Percentiles rank a stretch among this genome's conserved stretches.
Conservation (phyloP, 1,284 basidiomycete genomes). For the Melampsora larici-populina region DNA sequence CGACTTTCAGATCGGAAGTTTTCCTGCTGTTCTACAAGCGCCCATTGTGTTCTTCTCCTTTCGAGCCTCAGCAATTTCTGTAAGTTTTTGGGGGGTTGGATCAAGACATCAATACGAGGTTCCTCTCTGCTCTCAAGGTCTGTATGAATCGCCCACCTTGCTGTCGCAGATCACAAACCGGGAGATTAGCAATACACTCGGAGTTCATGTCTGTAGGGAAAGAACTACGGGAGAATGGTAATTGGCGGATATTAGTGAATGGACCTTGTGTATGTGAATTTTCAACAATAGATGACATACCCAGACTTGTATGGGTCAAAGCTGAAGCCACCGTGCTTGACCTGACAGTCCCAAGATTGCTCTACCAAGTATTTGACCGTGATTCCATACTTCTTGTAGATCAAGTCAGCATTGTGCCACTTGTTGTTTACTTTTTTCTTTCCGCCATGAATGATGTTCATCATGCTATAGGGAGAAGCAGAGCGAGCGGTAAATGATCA, state of each 20-base stretch:
- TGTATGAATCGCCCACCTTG: constrained; percentile 16
- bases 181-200: constrained; percentile 29
- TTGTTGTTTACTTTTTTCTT: constrained; percentile 28
- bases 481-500: no score
- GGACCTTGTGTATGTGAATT: no score
- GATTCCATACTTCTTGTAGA: constrained; percentile 33
- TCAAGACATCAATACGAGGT: neutral
- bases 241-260: neutral
- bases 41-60: constrained; percentile 22
- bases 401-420: constrained; percentile 18
- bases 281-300: constrained; percentile 1
- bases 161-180: constrained; percentile 35
- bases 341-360: constrained; percentile 31
- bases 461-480: constrained; percentile 6
- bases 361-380: constrained; percentile 26
- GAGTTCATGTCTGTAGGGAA: constrained; percentile 21
- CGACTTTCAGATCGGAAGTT: constrained; percentile 34
- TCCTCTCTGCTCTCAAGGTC: neutral
- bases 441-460: constrained; percentile 25
- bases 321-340: constrained; percentile 4
- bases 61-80: constrained; percentile 23
- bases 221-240: neutral
- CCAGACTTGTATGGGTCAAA: constrained; percentile 39
- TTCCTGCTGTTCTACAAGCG: constrained; percentile 19
- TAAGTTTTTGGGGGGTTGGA: neutral